Percentiles rank a stretch among this genome's conserved stretches.
Conservation (phyloP, 2,329 filamentous ascomycete species). For the Colletotrichum eleusines region DNA sequence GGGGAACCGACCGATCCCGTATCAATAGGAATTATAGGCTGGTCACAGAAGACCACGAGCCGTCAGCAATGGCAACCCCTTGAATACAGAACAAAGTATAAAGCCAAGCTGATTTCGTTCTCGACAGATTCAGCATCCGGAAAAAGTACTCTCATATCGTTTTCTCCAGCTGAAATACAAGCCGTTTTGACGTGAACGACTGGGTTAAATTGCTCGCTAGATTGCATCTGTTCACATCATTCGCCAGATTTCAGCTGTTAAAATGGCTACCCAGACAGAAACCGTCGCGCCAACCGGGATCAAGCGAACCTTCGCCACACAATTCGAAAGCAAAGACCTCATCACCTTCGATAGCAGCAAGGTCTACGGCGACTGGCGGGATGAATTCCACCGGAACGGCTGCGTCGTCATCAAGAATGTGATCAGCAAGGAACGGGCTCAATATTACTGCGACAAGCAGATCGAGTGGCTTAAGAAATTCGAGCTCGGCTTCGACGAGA, state of each 20-base stretch:
- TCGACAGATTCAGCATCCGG: neutral
- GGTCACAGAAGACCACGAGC: neutral
- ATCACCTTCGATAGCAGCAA: slow-evolving; percentile 44
- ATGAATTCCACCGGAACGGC: slow-evolving; percentile 57
- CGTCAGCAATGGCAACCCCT: neutral
- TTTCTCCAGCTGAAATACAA: neutral
- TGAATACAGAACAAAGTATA: neutral
- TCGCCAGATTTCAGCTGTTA: neutral
- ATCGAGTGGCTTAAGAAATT: slow-evolving; percentile 58
- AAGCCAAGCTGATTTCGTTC: neutral
- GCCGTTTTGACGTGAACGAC: neutral
- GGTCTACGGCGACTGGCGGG: slow-evolving; percentile 56
- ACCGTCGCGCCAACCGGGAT: slow-evolving; percentile 23
- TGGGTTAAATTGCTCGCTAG: neutral
- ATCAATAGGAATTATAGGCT: too few relatives aligned
- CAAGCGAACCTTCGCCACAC: slow-evolving; percentile 39
- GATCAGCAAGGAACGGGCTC: slow-evolving; percentile 52
- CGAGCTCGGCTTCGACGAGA: slow-evolving; percentile 54
- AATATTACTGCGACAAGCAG: slow-evolving; percentile 55
- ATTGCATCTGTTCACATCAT: neutral
- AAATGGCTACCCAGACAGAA: slow-evolving; percentile 38
- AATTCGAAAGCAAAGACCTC: slow-evolving; percentile 46
- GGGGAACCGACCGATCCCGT: slow-evolving; percentile 1
- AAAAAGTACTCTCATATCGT: too few relatives aligned
- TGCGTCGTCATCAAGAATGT: slow-evolving; percentile 56